Base-by-base conservation (phyloP, 1,284 basidiomycete species). In the Flammula alnicola region DNA sequence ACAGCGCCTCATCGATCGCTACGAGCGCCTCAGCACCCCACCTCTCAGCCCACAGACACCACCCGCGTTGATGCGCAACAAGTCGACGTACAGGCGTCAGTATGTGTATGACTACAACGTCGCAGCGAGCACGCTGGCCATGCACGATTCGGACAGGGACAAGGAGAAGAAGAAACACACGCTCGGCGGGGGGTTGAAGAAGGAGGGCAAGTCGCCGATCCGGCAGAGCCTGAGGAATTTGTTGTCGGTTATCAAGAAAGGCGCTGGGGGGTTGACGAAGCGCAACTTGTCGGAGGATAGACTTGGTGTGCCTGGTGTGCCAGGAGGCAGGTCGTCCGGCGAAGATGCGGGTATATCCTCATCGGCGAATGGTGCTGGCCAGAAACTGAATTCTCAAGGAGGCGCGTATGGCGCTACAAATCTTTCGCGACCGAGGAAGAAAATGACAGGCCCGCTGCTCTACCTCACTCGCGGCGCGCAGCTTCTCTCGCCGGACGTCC, bases 201-300 rank as follows among this genome's bases (percentile, higher is more conserved):
- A 75, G 53, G 72, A 69, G 43, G 44, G 27, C 10, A 77, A 73
- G 52, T 84, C 81, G 12, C 81, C 82, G 2, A 70, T 88, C 36
- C 78, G 84, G 27, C 80, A 80, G 60, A 88, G 86, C 17, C 73
- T 89, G 58, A 76, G 79, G 33, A 88, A 83, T 58, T 66, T 88
- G 19, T 67, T 89, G 32, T 79, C 83, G 3, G 78, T 81, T 2
- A 76, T 89, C 68, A 86, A 77, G 68, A 86, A 82, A 64, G 61
- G 59, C 17, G 60, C 60, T 25, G 59, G 74, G 66, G 66, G 76
- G 65, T 51, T 67, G 3, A 59, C 64, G 47, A 66, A 68, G 50
- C 47, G 63, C 31, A 57, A 64, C n/a, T n/a, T n/a, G 35, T 57
- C 64, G 38, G 51, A 57, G 52, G 53, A 58, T 20, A 60, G 52